A percentile compares a stretch with the other conserved stretches of the same genome.
phyloP scores from a whole-genome alignment of 371 early-diverging fungal genomes.

The Haplosporangium sp. region DNA sequence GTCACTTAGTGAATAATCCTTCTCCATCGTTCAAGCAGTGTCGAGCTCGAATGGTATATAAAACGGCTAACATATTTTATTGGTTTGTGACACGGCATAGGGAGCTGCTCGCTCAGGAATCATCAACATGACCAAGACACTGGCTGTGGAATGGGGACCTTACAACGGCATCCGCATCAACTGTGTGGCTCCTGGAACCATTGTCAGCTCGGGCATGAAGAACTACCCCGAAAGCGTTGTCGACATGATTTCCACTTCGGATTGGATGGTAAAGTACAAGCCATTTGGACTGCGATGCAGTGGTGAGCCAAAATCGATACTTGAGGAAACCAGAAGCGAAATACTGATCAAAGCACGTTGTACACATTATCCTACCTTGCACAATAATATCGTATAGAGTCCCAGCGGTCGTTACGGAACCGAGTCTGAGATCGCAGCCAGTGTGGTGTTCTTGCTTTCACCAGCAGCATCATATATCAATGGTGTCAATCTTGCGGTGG shows the following conservation, averaged over 20 bases:
- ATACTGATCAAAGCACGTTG: too few relatives aligned
- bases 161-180: constrained; percentile 63
- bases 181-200: constrained; percentile 68
- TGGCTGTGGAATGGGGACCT: constrained; percentile 65
- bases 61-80: too few relatives aligned
- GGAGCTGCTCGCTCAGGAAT: constrained; percentile 51
- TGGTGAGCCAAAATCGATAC: too few relatives aligned
- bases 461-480: constrained; percentile 62
- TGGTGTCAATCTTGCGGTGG: constrained; percentile 56
- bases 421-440: constrained; percentile 62
- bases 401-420: constrained; percentile 65
- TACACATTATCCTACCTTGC: neutral
- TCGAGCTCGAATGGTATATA: too few relatives aligned
- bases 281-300: too few relatives aligned
- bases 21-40: too few relatives aligned
- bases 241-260: constrained; percentile 29
- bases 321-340: too few relatives aligned
- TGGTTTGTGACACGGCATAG: neutral
- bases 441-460: constrained; percentile 60
- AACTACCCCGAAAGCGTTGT: constrained; percentile 59
- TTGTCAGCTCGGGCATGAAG: constrained; percentile 63
- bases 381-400: constrained; percentile 27
- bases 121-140: constrained; percentile 60
- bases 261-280: constrained; percentile 43
- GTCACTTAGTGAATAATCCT: too few relatives aligned